Evolutionary conservation across 2,329 filamentous ascomycete genomes (phyloP), one percentile per base, ranked within the genome.

Genomic region (Alternaria viburni): DNA sequence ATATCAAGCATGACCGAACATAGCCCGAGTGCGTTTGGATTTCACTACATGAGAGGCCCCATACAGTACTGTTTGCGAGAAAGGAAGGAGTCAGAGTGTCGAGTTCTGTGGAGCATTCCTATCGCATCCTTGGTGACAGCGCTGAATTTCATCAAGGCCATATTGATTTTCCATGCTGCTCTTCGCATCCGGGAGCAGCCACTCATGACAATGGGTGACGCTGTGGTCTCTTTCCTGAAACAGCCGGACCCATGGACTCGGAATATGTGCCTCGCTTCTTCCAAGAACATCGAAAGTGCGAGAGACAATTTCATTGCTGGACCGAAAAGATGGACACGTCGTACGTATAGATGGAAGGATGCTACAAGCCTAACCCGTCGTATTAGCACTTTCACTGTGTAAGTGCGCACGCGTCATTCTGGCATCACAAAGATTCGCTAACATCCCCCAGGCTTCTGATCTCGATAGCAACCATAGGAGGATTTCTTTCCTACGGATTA

Each of bases 121-220:
- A 68, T 74, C 50, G 65, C 63, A 3, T 44, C 58, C 0, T 19
- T 71, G 13, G 64, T 75, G 21, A 70, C 51, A 10, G 30, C 54
- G 9, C 52, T 70, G 6, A 74, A 74, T 44, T 25, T 66, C 10
- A 15, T 72, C 26, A 77, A 76, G 54, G 70, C 67, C 3, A 28
- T 19, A 4, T 21, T 68, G 7, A 73, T 76, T 19, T 66, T 72
- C 10, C 65, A 58, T 17, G 54, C 64, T 2, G 64, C 65, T 11
- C 67, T 68, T 15, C 9, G 52, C 3, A 55, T 66, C 7, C 52
- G 54, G 12, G 69, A 69, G 6, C 65, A 72, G 6, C 71, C 73
- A 3, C 58, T 75, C 3, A 62, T 72, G 21, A 71, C 68, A 0
- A 69, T 73, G 52, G 73, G 72, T 11, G 73, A 75, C 50, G 73